Evolutionary conservation across 2,329 filamentous ascomycete species (phyloP), one percentile per base, ranked within the genome.

Genomic region (Capronia americana): DNA sequence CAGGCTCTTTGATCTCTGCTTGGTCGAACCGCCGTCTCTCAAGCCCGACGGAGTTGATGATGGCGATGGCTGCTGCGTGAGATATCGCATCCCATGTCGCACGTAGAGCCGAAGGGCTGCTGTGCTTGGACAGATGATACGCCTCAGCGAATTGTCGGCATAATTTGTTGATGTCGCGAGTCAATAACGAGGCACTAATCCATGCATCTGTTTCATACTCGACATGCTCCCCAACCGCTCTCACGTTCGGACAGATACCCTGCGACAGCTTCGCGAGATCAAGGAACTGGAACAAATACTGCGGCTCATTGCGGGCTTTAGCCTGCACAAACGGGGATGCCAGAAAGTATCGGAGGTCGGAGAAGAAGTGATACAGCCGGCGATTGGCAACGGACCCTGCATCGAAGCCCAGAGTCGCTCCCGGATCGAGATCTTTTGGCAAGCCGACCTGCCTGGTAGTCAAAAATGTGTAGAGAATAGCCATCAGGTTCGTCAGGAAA

Each of bases 131-230:
- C 7, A 69, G 57, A 62, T 73, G 60, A 82, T 97, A 99, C 0
- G 95, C 89, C 73, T 96, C 92, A 0, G 93, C 89, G 65, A 98
- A 90, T 73, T 95, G 91, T 69, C 93, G 86, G 74, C 94, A 97
- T 44, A 98, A 86, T 61, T 92, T 88, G 76, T 98, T 98, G 77
- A 99, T 94, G 77, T 99, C 94, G 58, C 94, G 87, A 57, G 95
- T 97, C 65, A 99, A 91, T 58, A 98, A 85, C 6, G 93, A 97
- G 3, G 95, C 94, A 65, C 92, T 96, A 61, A 99, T 98, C 95
- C 95, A 99, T 23, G 92, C 91, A 79, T 99, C 96, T 1, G 93
- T 96, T 79, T 99, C 95, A 75, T 98, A 99, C 77, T 99, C 96
- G 34, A 99, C 92, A 77, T 99, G 95, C 75, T 98, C 95, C 17